Percentiles rank a stretch among this genome's conserved stretches.
Evolutionary conservation across 1,284 basidiomycete species (phyloP).

Genomic region (Irpex rosettiformis): DNA sequence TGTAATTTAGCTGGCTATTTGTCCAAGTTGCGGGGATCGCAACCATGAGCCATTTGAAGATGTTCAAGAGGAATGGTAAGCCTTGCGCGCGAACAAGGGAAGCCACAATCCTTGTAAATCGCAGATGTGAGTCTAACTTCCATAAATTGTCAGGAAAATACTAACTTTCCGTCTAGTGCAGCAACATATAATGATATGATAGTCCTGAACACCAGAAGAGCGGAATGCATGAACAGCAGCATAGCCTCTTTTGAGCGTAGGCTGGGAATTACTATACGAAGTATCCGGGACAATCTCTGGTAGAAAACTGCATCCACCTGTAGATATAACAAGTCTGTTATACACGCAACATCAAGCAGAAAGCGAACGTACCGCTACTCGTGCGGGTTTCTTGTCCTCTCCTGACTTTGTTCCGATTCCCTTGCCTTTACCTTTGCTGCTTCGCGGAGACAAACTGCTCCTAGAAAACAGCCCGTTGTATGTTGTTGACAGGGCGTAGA

Average conservation of each 20-base stretch:
- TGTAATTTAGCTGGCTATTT: slow-evolving; percentile 93
- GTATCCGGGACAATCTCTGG: slow-evolving; percentile 70
- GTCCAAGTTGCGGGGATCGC: slow-evolving; percentile 97
- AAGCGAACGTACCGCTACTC: slow-evolving; percentile 61
- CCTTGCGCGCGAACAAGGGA: slow-evolving; percentile 90
- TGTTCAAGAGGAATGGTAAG: slow-evolving; percentile 78
- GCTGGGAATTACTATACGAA: slow-evolving; percentile 88
- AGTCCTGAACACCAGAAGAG: slow-evolving; percentile 85
- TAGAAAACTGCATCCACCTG: slow-evolving; percentile 89
- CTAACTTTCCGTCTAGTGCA: slow-evolving; percentile 87
- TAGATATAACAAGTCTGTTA: not conserved
- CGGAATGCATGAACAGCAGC: slow-evolving; percentile 84
- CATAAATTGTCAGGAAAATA: slow-evolving; percentile 13
- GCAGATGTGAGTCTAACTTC: slow-evolving; percentile 1
- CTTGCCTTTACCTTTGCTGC: slow-evolving; percentile 37
- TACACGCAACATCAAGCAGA: not conserved
- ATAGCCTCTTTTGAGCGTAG: slow-evolving; percentile 84
- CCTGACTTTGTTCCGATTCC: slow-evolving; percentile 27
- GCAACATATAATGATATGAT: slow-evolving; percentile 95
- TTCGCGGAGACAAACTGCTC: slow-evolving; percentile 14
- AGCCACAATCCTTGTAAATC: slow-evolving; percentile 78
- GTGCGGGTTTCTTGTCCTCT: slow-evolving; percentile 39
- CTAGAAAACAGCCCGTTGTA: slow-evolving; percentile 49
- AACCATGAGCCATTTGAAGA: slow-evolving; percentile 87
- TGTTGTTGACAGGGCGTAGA: slow-evolving; percentile 61